A percentile compares a stretch with the other conserved stretches of the same genome.
phyloP scores from a whole-genome alignment of 1,139 yeast species.

The Protomyces gravidus region DNA sequence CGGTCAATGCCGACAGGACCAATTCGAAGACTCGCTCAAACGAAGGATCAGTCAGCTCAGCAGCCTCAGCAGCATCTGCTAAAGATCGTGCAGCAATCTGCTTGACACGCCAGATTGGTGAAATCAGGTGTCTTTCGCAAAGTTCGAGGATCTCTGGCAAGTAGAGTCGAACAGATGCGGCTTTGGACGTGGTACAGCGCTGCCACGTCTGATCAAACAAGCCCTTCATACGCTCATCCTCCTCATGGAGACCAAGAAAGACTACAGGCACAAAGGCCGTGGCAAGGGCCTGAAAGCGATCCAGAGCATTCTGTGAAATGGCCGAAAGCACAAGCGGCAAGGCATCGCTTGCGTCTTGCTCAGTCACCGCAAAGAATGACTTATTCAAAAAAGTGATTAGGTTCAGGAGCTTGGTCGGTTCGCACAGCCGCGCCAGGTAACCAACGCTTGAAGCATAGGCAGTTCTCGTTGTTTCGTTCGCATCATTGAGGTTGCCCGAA shows the following conservation, averaged over 20 bases:
- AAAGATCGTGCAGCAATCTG: slow-evolving; percentile 69
- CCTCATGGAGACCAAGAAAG: slow-evolving; percentile 71
- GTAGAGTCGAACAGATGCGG: slow-evolving; percentile 64
- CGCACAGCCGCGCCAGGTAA: slow-evolving; percentile 63
- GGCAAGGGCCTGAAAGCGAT: slow-evolving; percentile 60
- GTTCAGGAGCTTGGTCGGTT: slow-evolving; percentile 51
- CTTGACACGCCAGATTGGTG: slow-evolving; percentile 62
- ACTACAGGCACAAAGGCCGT: slow-evolving; percentile 70
- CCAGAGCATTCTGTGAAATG: slow-evolving; percentile 66
- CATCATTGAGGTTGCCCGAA: slow-evolving; percentile 58
- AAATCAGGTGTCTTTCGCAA: slow-evolving; percentile 47
- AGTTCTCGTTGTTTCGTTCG: slow-evolving; percentile 66
- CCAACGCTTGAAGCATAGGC: slow-evolving; percentile 82
- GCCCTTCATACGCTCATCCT: slow-evolving; percentile 43
- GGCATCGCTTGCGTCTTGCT: slow-evolving; percentile 46
- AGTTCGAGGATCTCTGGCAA: slow-evolving; percentile 63
- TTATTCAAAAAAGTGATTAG: slow-evolving; percentile 52
- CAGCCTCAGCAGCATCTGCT: slow-evolving; percentile 45
- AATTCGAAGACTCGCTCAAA: slow-evolving; percentile 49
- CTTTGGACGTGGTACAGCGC: slow-evolving; percentile 66
- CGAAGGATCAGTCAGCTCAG: slow-evolving; percentile 25
- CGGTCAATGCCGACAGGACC: slow-evolving; percentile 61
- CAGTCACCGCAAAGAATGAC: slow-evolving; percentile 51
- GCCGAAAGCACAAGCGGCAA: slow-evolving; percentile 65
- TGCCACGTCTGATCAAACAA: slow-evolving; percentile 69